phyloP scores from a whole-genome alignment of 805 yeast genomes.

The Wickerhamiella cacticola region DNA sequence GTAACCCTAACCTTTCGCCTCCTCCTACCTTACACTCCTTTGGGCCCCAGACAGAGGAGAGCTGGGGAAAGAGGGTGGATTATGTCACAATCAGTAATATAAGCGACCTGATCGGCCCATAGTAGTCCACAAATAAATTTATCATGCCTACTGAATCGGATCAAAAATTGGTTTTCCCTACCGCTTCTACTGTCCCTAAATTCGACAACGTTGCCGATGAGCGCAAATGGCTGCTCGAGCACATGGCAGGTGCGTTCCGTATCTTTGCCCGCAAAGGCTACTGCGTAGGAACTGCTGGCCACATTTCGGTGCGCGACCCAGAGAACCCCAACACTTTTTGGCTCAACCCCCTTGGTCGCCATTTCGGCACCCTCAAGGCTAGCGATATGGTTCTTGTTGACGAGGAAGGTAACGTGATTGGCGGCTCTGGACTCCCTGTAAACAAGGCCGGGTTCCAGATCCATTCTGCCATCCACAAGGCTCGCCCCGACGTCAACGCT shows the following conservation, averaged over 20 bases:
- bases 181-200: slow-evolving; percentile 17
- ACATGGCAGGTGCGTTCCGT: slow-evolving; percentile 78
- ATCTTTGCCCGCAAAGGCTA: slow-evolving; percentile 68
- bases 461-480: slow-evolving; percentile 54
- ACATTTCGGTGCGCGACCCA: slow-evolving; percentile 76
- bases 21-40: slow-evolving; percentile 6
- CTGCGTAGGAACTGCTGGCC: slow-evolving; percentile 75
- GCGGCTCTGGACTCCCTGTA: slow-evolving; percentile 44
- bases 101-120: neutral
- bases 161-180: slow-evolving; percentile 14
- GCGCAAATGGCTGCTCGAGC: slow-evolving; percentile 33
- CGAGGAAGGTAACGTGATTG: slow-evolving; percentile 50
- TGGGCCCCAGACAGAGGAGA: neutral
- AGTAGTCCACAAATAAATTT: neutral
- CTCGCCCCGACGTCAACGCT: slow-evolving; percentile 58
- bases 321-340: slow-evolving; percentile 69
- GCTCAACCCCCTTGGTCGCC: slow-evolving; percentile 81
- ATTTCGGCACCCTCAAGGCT: slow-evolving; percentile 49
- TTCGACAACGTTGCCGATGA: slow-evolving; percentile 18
- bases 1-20: neutral
- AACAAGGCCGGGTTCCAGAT: slow-evolving; percentile 62
- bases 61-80: neutral
- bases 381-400: slow-evolving; percentile 53
- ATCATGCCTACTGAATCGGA: neutral
- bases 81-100: slow-evolving; percentile 1